Base-by-base conservation (phyloP, 192 early-diverging fungal species). In the Spizellomyces punctatus region DNA sequence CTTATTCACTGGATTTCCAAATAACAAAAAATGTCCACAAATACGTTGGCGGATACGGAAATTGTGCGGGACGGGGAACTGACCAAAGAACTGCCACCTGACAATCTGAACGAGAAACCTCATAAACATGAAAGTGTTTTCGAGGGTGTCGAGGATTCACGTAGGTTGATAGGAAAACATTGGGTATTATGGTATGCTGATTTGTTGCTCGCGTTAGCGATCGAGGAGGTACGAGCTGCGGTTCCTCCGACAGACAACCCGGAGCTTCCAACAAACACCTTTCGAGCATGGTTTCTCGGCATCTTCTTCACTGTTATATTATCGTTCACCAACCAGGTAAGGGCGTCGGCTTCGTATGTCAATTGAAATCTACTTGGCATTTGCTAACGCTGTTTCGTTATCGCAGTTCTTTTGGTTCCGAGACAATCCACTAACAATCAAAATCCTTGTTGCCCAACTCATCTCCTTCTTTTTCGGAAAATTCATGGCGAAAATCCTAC, bases 351-450 rank as follows among this genome's bases (percentile, higher is more conserved):
- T 54, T 54, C 4, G 12, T 54, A 4, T 54, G 14, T 54, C 12
- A 54, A 54, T 54, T 19, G 50, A 54, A 4, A 54, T 54, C 50
- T 4, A 36, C 27, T 36, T 36, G 27, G 27, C 3, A 3, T 36
- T 36, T 36, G 27, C 27, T 36, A 3, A 36, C 27, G 27, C 27
- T 36, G 50, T 54, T n/a, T 54, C 50, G 14, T 54, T 12, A n/a
- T 2, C 50, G 17, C 17, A 54, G 50, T 54, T 54, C 17, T 54
- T 54, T 19, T 54, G 50, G 50, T 70, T 70, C 58, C 57, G 58
- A 8, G 16, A 52, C 12, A 61, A 16, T 46, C 17, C 57, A 16
- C 6, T 70, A 41, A 48, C 58, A 56, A 70, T 70, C 68, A 52
- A 52, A 10, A 27, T 57, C 46, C 48, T 57, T 16, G 22, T 70